A percentile compares a stretch with the other conserved stretches of the same genome.
phyloP scores from a whole-genome alignment of 352 stramenopile genomes.

The Pythium insidiosum region DNA sequence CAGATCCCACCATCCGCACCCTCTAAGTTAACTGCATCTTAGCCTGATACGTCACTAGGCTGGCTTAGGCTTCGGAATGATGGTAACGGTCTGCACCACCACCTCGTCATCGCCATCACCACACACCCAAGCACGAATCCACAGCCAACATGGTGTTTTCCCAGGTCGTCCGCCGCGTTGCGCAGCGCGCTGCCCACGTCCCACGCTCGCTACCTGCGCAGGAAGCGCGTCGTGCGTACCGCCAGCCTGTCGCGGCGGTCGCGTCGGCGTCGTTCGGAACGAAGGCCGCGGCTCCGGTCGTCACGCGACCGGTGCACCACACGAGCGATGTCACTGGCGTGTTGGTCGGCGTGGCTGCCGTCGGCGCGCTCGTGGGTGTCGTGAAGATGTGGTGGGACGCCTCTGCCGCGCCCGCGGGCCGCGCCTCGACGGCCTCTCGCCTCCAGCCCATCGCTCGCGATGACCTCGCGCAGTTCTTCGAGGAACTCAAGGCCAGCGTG shows the following conservation, averaged over 20 bases:
- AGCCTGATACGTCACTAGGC: no score
- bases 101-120: not conserved
- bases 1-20: no score
- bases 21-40: no score
- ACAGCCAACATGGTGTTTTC: constrained; percentile 17
- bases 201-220: not conserved
- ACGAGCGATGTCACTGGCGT: constrained; percentile 51
- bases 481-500: constrained; percentile 54
- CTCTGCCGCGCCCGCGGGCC: constrained; percentile 15
- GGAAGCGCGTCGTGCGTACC: not conserved
- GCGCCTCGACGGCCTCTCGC: no score
- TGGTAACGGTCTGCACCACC: not conserved
- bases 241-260: not conserved
- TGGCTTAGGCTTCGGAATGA: no score
- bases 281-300: constrained; percentile 6
- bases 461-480: constrained; percentile 64
- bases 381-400: constrained; percentile 86
- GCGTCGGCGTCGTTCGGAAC: not conserved
- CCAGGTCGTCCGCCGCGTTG: constrained; percentile 20
- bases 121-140: not conserved
- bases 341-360: constrained; percentile 56
- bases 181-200: constrained; percentile 13
- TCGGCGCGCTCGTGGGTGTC: constrained; percentile 57
- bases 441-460: constrained; percentile 52
- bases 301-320: constrained; percentile 20